phyloP scores from a whole-genome alignment of 2,329 filamentous ascomycete genomes.

The Bipolaris gigantea region DNA sequence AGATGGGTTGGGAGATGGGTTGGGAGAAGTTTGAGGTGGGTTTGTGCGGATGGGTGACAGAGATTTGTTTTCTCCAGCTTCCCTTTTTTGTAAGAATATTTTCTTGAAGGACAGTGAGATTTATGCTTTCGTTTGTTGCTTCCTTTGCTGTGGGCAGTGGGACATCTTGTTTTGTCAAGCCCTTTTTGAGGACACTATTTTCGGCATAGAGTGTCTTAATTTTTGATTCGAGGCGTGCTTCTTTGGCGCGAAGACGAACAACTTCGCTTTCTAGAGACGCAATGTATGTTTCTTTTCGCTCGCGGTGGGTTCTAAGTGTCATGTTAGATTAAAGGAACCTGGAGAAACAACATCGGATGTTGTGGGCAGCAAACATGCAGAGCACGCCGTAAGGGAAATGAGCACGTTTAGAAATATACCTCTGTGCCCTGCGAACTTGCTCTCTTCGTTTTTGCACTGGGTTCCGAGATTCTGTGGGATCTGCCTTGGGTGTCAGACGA shows the following conservation, averaged over 20 bases:
- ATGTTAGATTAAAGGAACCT: no score
- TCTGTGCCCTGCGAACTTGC: constrained; percentile 44
- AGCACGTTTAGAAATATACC: constrained; percentile 11
- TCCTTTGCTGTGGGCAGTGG: neutral
- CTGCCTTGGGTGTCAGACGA: neutral
- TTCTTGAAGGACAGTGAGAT: neutral
- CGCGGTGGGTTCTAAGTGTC: constrained; percentile 31
- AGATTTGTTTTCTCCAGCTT: constrained; percentile 4
- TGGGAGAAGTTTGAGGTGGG: neutral
- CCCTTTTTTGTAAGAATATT: neutral
- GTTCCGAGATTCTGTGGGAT: neutral
- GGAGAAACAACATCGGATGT: no score
- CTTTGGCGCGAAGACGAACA: constrained; percentile 34
- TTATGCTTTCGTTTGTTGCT: neutral
- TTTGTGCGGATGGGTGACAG: neutral
- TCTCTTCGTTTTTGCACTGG: constrained; percentile 35
- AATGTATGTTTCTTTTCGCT: constrained; percentile 39
- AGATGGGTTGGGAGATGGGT: no score
- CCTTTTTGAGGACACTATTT: constrained; percentile 24
- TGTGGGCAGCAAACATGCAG: neutral
- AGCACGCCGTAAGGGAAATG: neutral
- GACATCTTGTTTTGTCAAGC: constrained; percentile 24
- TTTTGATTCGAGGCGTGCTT: constrained; percentile 34
- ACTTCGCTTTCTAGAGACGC: constrained; percentile 36
- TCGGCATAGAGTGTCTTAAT: constrained; percentile 28